Base-by-base conservation (phyloP, 106 monocot species). In the Posidonia australis region DNA sequence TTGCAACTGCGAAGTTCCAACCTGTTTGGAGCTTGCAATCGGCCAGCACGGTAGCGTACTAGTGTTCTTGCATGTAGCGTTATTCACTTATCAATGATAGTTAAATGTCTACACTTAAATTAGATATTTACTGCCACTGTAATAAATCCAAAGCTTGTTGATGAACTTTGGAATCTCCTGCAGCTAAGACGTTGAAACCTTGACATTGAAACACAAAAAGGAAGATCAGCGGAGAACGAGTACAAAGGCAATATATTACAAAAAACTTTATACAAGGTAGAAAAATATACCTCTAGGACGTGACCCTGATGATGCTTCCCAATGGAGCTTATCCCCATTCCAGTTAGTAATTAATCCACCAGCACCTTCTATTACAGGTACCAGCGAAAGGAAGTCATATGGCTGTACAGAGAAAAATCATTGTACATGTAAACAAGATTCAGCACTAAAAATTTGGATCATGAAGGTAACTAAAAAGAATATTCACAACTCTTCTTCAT, bases 331-430 rank as follows among this genome's bases (percentile, higher is more conserved):
- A 46, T 81, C 56, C 61, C 98, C 98, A 47, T 60, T 88, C 98
- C 98, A 98, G 78, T 98, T 87, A n/a, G 98, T 91, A 66, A 98
- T 79, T 60, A 57, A 71, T 44, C 94, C 94, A 54, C 98, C 98
- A 58, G 98, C 90, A 43, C 98, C 98, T 83, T 98, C 87, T 47
- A 98, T 83, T 22, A 98, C 98, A 5, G 98, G 91, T 71, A 98
- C 79, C 65, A 98, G 46, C 19, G 98, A 78, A 63, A 98, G 87
- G 70, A 84, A 82, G 75, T 98, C 98, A 58, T 98, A 98, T 32
- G 94, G 94, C 94, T 98, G 84, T 18, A 5, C 18, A 16, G 44
- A 11, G 17, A 12, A 44, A n/a, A n/a, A n/a, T n/a, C n/a, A n/a
- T n/a, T n/a, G n/a, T n/a, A n/a, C n/a, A n/a, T n/a, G n/a, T n/a